These are phyloP conservation scores for Sarocladium brachiariae DNA, from an alignment of 2,329 filamentous ascomycete species.

Conservation along the genomic window DNA sequence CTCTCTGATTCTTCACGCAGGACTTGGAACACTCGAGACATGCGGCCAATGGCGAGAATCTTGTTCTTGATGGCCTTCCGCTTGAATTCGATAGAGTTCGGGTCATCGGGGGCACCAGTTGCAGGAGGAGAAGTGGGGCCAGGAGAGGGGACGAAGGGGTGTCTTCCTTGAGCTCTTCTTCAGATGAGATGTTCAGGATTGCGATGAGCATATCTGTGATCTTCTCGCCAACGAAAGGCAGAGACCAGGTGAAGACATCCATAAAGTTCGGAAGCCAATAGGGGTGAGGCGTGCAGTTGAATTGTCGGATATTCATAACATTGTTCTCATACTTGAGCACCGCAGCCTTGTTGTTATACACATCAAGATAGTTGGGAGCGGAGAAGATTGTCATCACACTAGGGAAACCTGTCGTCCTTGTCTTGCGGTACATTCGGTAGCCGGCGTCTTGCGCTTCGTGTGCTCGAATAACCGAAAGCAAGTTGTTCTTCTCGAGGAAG, in stretches of 20 bases:
- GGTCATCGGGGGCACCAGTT: conserved; percentile 47
- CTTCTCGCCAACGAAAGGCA: conserved; percentile 98
- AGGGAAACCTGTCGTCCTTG: conserved; percentile 92
- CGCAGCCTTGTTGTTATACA: conserved; percentile 99
- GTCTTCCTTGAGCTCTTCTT: conserved; percentile 91
- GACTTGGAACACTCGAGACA: conserved; percentile 97
- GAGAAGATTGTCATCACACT: conserved; percentile 99
- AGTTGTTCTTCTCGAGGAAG: conserved; percentile 98
- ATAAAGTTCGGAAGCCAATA: conserved; percentile 99
- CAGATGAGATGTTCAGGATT: conserved; percentile 97
- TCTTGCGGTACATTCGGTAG: conserved; percentile 99
- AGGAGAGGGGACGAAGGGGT: conserved; percentile 62
- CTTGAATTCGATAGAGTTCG: conserved; percentile 88
- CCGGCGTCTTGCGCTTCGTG: conserved; percentile 98
- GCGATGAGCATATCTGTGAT: conserved; percentile 99
- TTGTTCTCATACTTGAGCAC: conserved; percentile 99
- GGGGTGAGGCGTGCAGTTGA: conserved; percentile 98
- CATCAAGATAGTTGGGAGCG: conserved; percentile 95
- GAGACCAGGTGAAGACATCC: conserved; percentile 99
- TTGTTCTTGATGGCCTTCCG: conserved; percentile 99
- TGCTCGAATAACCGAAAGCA: conserved; percentile 92
- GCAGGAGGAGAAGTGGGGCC: conserved; percentile 69
- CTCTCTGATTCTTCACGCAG: conserved; percentile 94
- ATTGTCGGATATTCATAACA: conserved; percentile 99
- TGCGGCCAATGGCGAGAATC: conserved; percentile 91